Evolutionary conservation across 2,329 filamentous ascomycete species (phyloP).

Genomic region (Trichoderma afroharzianum): DNA sequence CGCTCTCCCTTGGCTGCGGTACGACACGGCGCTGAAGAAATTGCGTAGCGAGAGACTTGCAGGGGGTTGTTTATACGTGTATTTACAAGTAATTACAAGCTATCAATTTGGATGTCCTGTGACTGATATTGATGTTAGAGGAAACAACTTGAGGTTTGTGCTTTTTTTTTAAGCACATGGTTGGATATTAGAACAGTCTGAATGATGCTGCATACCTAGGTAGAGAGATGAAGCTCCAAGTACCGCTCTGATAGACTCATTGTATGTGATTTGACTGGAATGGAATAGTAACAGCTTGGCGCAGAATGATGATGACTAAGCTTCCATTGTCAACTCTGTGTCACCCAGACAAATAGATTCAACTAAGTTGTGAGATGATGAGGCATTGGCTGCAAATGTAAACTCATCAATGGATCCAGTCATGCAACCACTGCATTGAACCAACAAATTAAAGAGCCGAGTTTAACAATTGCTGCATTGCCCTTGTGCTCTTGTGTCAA

Average conservation of each 20-base stretch:
- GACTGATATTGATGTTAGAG: not conserved
- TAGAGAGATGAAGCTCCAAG: not conserved
- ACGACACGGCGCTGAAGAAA: not conserved
- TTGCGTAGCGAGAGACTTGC: not conserved
- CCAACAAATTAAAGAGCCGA: not conserved
- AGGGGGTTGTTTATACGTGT: not conserved
- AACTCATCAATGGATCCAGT: not conserved
- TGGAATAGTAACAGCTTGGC: not conserved
- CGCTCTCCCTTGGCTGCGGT: not conserved
- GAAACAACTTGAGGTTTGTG: not conserved
- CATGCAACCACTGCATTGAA: not conserved
- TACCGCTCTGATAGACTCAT: no score
- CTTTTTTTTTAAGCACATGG: not conserved
- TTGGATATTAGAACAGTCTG: not conserved
- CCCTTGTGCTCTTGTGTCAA: not conserved
- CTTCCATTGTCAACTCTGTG: not conserved
- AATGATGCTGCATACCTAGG: not conserved
- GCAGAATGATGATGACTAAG: not conserved
- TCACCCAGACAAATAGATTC: not conserved
- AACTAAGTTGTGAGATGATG: not conserved
- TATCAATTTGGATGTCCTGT: not conserved
- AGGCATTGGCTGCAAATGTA: not conserved
- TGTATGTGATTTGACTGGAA: no score
- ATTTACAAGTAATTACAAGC: not conserved
- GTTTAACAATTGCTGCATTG: not conserved